Conservation (phyloP, 306 rosid species). For the Malus domestica region DNA sequence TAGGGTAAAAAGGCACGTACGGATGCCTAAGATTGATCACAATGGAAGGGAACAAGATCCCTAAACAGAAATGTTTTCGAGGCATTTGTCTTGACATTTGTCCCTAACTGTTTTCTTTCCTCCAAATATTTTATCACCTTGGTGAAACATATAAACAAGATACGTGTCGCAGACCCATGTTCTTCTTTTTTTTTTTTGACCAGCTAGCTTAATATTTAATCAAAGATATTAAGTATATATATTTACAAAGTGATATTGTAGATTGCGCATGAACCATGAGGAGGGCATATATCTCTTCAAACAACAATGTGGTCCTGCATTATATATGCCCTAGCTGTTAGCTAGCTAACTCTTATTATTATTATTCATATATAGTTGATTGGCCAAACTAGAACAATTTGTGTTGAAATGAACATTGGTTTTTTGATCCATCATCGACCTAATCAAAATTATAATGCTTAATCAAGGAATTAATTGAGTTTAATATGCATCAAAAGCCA, state of each 20-base stretch:
- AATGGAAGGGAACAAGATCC: slow-evolving; percentile 59
- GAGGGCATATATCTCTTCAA: slow-evolving; percentile 14
- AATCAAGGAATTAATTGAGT: slow-evolving; percentile 14
- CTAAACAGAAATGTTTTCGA: slow-evolving; percentile 34
- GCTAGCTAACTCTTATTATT: neutral
- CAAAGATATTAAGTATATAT: neutral
- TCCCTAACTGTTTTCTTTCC: slow-evolving; percentile 61
- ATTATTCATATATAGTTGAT: neutral
- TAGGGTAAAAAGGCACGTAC: slow-evolving; percentile 29
- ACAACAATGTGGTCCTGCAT: slow-evolving; percentile 50
- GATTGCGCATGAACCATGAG: slow-evolving; percentile 22
- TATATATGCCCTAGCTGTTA: neutral
- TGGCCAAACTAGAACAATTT: slow-evolving; percentile 16
- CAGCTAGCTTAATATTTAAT: slow-evolving; percentile 8
- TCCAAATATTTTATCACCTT: slow-evolving; percentile 23
- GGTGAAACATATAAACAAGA: slow-evolving; percentile 37
- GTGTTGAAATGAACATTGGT: slow-evolving; percentile 13
- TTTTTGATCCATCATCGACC: slow-evolving; percentile 24
- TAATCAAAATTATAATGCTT: slow-evolving; percentile 22
- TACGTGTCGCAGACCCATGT: slow-evolving; percentile 57
- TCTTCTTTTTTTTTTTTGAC: slow-evolving; percentile 34
- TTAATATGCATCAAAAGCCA: slow-evolving; percentile 35
- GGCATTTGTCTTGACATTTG: slow-evolving; percentile 50
- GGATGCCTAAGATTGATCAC: slow-evolving; percentile 25
- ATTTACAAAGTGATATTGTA: neutral